phyloP scores from a whole-genome alignment of 805 yeast genomes.

The Wickerhamomyces subpelliculosus region DNA sequence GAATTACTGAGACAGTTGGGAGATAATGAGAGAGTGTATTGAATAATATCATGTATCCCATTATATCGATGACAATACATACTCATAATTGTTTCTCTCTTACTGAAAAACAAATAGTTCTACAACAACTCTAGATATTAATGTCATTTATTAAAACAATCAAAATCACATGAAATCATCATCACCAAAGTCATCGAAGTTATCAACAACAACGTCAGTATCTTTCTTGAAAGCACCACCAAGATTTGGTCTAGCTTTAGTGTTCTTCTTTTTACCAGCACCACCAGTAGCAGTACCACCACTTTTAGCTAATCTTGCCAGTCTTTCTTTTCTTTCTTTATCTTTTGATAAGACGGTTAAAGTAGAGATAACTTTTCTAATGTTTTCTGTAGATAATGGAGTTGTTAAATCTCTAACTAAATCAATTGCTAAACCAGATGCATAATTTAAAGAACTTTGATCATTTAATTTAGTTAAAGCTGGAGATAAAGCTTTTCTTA shows the following conservation, averaged over 20 bases:
- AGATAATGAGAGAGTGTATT: no score
- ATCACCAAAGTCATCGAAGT: slow-evolving; percentile 57
- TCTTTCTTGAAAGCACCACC: slow-evolving; percentile 62
- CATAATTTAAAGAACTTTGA: slow-evolving; percentile 57
- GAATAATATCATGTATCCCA: no score
- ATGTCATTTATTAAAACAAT: not conserved
- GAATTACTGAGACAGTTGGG: no score
- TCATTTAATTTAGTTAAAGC: slow-evolving; percentile 55
- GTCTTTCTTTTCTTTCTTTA: slow-evolving; percentile 86
- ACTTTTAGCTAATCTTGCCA: slow-evolving; percentile 69
- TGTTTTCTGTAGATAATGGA: slow-evolving; percentile 76
- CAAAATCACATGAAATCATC: slow-evolving; percentile 79
- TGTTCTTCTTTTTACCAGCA: slow-evolving; percentile 86
- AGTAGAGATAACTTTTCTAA: slow-evolving; percentile 81
- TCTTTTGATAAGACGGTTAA: slow-evolving; percentile 75
- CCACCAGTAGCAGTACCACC: slow-evolving; percentile 90
- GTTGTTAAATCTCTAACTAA: slow-evolving; percentile 76
- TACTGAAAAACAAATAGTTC: no score
- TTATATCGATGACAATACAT: no score
- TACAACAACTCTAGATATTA: no score
- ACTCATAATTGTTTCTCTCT: no score
- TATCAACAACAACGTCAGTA: slow-evolving; percentile 46
- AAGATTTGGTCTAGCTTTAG: slow-evolving; percentile 65
- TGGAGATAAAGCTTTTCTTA: slow-evolving; percentile 65
- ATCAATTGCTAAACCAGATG: slow-evolving; percentile 75